Evolutionary conservation across 139 green algal species (phyloP).

Genomic region (Chlamydomonas eustigma): DNA sequence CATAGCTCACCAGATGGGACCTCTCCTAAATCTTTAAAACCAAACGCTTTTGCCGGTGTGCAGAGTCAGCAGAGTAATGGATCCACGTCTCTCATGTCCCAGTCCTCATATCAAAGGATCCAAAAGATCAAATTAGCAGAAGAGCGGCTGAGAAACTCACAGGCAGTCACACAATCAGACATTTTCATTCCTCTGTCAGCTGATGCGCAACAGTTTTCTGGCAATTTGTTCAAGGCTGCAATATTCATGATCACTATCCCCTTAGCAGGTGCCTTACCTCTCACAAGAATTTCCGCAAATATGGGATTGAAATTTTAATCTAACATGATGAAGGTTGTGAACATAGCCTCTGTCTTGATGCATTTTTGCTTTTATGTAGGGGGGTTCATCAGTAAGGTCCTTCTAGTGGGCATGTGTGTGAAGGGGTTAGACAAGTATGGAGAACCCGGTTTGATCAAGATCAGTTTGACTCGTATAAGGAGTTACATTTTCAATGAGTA

Average conservation of each 20-base stretch:
- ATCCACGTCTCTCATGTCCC: too few species aligned
- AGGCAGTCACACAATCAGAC: too few species aligned
- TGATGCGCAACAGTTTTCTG: not conserved
- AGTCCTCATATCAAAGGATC: too few species aligned
- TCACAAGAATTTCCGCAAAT: too few species aligned
- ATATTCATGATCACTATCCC: conserved; percentile 9
- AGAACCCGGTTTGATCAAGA: not conserved
- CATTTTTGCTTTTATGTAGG: not conserved
- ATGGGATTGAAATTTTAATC: too few species aligned
- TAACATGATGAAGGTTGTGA: too few species aligned
- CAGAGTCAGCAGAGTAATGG: too few species aligned
- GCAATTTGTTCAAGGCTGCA: conserved; percentile 1
- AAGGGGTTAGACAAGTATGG: not conserved
- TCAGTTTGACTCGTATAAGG: not conserved
- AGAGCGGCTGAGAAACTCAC: too few species aligned
- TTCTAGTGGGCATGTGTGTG: conserved; percentile 8
- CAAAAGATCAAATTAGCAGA: too few species aligned
- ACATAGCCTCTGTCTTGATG: too few species aligned
- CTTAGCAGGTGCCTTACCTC: not conserved
- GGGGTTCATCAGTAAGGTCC: not conserved
- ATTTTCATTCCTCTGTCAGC: conserved; percentile 4
- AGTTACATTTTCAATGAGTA: conserved; percentile 11
- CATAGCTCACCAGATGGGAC: too few species aligned
- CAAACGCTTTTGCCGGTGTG: not conserved
- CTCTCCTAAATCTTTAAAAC: too few species aligned